These are phyloP conservation scores for Artemisia argyi DNA, from an alignment of 129 eudicot genomes.

Conservation along the genomic window DNA sequence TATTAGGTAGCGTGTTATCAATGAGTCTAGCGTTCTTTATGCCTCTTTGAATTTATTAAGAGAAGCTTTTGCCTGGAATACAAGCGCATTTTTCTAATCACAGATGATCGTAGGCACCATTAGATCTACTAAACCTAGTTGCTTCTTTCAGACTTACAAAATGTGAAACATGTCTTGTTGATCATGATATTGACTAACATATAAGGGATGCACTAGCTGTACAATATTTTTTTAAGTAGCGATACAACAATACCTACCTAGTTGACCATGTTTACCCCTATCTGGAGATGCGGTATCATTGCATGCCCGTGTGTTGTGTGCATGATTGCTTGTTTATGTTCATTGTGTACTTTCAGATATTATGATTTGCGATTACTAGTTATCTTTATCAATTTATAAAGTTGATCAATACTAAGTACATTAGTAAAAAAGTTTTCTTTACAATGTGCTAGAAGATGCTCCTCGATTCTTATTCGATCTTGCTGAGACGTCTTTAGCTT, in stretches of 20 bases:
- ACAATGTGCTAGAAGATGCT: neutral
- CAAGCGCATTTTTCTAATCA: neutral
- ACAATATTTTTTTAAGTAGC: too few species aligned
- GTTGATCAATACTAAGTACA: neutral
- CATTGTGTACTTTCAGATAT: neutral
- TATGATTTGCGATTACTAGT: neutral
- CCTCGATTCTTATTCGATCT: neutral
- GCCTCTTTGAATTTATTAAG: conserved; percentile 5
- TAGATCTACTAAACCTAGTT: conserved; percentile 14
- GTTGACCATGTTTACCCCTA: neutral
- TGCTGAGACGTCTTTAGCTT: conserved; percentile 1
- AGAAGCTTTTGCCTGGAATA: neutral
- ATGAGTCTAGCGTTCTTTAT: conserved; percentile 13
- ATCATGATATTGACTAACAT: neutral
- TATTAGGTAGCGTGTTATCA: conserved; percentile 6
- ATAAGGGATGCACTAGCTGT: neutral
- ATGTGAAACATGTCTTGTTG: too few species aligned
- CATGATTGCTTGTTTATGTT: neutral
- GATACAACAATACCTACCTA: neutral
- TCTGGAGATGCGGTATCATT: neutral
- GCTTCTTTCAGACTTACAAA: too few species aligned
- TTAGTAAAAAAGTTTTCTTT: neutral
- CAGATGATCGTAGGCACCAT: conserved; percentile 7
- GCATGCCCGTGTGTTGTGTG: neutral
- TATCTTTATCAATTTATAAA: conserved; percentile 1